Evolutionary conservation across 148 eudicot species (phyloP).

Genomic region (Beta vulgaris): DNA sequence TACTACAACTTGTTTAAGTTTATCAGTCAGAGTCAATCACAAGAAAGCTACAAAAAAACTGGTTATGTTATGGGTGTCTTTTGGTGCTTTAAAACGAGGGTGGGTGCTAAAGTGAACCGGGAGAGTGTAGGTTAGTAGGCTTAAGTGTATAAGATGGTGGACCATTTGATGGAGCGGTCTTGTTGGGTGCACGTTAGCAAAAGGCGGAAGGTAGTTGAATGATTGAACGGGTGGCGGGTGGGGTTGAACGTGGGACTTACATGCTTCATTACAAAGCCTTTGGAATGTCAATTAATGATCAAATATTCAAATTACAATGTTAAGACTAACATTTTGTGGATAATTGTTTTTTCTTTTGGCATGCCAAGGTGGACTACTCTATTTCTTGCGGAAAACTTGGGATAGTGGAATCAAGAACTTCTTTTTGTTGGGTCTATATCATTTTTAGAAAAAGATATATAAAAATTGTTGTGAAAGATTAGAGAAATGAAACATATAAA

Average conservation of each 20-base stretch:
- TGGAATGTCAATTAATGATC: background rate
- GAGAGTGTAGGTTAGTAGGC: background rate
- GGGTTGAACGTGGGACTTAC: constrained; percentile 17
- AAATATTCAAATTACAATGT: background rate
- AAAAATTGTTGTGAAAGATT: too few relatives aligned
- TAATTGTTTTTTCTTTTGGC: background rate
- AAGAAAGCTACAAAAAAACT: constrained; percentile 2
- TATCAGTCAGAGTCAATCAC: constrained; percentile 2
- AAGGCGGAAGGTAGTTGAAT: constrained; percentile 20
- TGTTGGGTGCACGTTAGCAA: constrained; percentile 27
- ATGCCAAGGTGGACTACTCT: constrained; percentile 3
- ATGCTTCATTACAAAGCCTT: constrained; percentile 1
- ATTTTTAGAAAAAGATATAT: too few relatives aligned
- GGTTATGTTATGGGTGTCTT: background rate
- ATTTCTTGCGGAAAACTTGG: background rate
- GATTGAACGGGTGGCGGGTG: constrained; percentile 27
- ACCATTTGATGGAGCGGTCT: background rate
- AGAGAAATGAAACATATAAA: too few relatives aligned
- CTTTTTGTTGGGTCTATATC: too few relatives aligned
- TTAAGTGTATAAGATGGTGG: background rate
- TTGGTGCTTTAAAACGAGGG: too few relatives aligned
- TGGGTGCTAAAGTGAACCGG: constrained; percentile 6
- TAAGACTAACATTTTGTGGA: background rate
- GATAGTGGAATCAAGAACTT: constrained; percentile 3
- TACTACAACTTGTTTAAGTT: too few relatives aligned